Evolutionary conservation across 2,329 filamentous ascomycete genomes (phyloP), one percentile per base, ranked within the genome.

Genomic region (Cadophora luteo-olivacea): DNA sequence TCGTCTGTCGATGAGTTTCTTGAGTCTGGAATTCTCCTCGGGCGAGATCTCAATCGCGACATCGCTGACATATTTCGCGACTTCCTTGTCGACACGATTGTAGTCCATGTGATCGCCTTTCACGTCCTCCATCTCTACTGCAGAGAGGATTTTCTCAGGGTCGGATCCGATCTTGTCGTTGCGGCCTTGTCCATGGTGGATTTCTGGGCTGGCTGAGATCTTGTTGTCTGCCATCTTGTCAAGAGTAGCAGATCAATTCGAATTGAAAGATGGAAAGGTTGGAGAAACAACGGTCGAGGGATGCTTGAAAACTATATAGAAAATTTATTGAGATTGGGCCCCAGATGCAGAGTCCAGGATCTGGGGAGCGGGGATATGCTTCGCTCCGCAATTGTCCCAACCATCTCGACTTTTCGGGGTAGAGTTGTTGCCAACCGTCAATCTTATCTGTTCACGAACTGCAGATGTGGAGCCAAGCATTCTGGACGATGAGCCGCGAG

Each of bases 51-150:
- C 80, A 61, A 92, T 80, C 6, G 81, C 81, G 22, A 77, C 83
- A 22, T 61, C 83, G 24, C 84, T 84, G 33, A 88, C 86, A 80
- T 94, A 94, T 77, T 89, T 86, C 61, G 90, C 89, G 48, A 94
- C 82, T 79, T 94, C 91, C 66, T 85, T 83, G 79, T 94, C 91
- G 66, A 93, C 84, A 74, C 85, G 84, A 29, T 83, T 79, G 71
- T 86, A 84, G 84, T 91, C 82, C 69, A 85, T 82, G 64, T 84
- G 81, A 65, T 86, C 85, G 65, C 84, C 84, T 62, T 61, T 61
- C 19, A 65, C 45, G 9, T 66, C 64, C 29, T 67, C 68, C 41
- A 64, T 48, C 8, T 32, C 66, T 19, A 51, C 51, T 81, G 77
- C 57, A 80, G 79, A 66, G 83, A 54, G 51, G 51, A 54, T 19